Base-by-base conservation (phyloP, 2,329 filamentous ascomycete species). In the Coleophoma cylindrospora region DNA sequence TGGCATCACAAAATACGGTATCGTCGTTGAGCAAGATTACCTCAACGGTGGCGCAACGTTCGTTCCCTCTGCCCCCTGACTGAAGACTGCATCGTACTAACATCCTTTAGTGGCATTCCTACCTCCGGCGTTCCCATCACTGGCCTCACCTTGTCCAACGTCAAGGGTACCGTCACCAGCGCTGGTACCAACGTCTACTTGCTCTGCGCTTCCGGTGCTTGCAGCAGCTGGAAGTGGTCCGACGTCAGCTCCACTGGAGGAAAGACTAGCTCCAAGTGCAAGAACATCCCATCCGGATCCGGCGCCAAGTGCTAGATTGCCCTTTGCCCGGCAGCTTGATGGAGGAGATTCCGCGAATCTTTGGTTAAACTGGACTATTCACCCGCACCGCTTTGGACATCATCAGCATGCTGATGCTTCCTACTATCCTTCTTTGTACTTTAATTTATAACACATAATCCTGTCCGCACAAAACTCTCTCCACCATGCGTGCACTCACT, bases 11-110 rank as follows among this genome's bases (percentile, higher is more conserved):
- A 66, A 73, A 17, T 80, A 81, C 61, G 78, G 76, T 58, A 76
- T 62, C 64, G 60, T 80, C 44, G 73, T 83, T 50, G 70, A 81
- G 63, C 80, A 83, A 67, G 75, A 80, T 58, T 77, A 78, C 54
- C 70, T 66, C 27, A 76, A 75, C 55, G 59, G 73, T 57, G 75
- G 76, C 53, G 72, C 71, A 4, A 71, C 66, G 27, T 27, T 27
- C 6, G 27, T 27, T 27, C 27, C 9, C 27, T 10, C 27, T 27
- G 9, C 2, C 27, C 27, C 27, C 2, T 8, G 7, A 27, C 27
- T 27, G 27, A 27, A 27, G 27, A 10, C 27, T 10, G 2, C 6
- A 7, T 27, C 2, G 27, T 27, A 27, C 27, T 27, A 27, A 27
- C 27, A 8, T 27, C 27, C 6, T 5, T 2, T 27, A 27, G 27